Conservation (phyloP, 257 asterid genomes). For the Cruciata laevipes region DNA sequence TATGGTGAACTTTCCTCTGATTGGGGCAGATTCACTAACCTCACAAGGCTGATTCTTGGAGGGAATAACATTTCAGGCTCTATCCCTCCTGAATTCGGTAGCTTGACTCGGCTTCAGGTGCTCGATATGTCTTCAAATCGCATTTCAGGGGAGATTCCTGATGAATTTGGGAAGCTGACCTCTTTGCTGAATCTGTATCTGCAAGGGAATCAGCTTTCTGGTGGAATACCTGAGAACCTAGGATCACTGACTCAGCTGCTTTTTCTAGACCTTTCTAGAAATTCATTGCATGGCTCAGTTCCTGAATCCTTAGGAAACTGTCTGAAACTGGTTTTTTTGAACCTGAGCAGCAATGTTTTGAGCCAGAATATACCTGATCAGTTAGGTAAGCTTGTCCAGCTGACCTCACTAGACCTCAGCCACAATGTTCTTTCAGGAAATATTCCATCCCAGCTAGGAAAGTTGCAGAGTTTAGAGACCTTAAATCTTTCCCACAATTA, state of each 20-base stretch:
- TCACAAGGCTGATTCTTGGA: not conserved
- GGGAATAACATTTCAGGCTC: not conserved
- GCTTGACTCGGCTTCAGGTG: not conserved
- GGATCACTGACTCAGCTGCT: not conserved
- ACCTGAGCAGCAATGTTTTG: not conserved
- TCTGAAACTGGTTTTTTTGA: not conserved
- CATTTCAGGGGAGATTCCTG: not conserved
- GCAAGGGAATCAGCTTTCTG: constrained; percentile 1
- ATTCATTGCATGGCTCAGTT: not conserved
- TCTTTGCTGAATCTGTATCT: not conserved
- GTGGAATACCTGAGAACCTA: not conserved
- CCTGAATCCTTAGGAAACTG: not conserved
- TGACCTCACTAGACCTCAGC: not conserved
- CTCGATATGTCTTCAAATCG: not conserved
- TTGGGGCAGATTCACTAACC: not conserved
- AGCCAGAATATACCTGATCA: not conserved
- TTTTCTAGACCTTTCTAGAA: not conserved
- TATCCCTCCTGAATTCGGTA: not conserved
- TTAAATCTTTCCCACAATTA: constrained; percentile 32
- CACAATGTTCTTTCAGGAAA: constrained; percentile 26
- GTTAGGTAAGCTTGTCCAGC: not conserved
- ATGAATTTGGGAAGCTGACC: not conserved
- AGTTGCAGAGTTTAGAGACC: constrained; percentile 14
- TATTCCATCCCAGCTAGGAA: constrained; percentile 21
- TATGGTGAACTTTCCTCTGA: not conserved